Conservation (phyloP, 1,284 basidiomycete species). For the Cryptococcus floricola region DNA sequence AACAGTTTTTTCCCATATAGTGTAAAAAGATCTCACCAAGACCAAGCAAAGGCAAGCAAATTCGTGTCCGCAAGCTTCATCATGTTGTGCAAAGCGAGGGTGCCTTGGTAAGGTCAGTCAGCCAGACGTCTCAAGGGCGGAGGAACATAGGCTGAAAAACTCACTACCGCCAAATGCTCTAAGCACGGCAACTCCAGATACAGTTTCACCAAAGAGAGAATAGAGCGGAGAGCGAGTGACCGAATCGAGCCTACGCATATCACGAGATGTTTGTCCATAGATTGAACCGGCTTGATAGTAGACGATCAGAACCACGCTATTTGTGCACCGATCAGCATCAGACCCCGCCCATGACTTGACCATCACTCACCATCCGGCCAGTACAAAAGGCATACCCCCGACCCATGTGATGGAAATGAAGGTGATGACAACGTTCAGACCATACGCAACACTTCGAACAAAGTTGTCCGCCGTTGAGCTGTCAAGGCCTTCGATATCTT, state of each 20-base stretch:
- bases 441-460: constrained; percentile 58
- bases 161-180: constrained; percentile 68
- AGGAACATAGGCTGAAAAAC: background rate
- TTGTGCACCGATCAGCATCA: background rate
- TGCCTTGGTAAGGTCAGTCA: constrained; percentile 38
- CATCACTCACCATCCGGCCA: constrained; percentile 50
- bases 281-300: constrained; percentile 57
- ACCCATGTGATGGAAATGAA: constrained; percentile 65
- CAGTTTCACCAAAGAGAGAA: constrained; percentile 86
- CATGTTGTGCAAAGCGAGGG: constrained; percentile 83
- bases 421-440: constrained; percentile 44
- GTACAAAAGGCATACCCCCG: constrained; percentile 71
- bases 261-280: constrained; percentile 80
- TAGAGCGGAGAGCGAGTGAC: constrained; percentile 87
- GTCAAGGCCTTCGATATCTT: constrained; percentile 90
- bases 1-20: background rate
- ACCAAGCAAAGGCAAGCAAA: constrained; percentile 73
- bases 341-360: background rate
- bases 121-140: background rate
- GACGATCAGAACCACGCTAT: constrained; percentile 58
- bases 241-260: constrained; percentile 83
- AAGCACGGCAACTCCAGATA: constrained; percentile 73
- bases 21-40: constrained; percentile 60
- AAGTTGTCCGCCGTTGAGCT: constrained; percentile 77
- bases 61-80: constrained; percentile 79